phyloP scores from a whole-genome alignment of 306 rosid genomes.

The Lagenaria siceraria region DNA sequence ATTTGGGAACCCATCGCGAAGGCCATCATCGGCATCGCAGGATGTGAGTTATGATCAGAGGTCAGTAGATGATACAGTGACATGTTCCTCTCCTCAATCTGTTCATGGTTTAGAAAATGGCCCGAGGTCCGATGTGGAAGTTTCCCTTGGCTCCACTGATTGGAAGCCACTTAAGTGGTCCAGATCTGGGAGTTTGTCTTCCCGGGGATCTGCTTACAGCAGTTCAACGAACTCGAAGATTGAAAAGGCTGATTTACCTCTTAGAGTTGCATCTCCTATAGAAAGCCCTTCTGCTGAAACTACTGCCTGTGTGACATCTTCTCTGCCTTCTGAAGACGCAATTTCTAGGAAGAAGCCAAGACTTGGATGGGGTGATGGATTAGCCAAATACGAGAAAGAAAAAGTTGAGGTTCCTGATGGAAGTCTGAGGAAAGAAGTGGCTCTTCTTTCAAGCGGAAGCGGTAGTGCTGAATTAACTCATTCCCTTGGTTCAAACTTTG shows the following conservation, averaged over 20 bases:
- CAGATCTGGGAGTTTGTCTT: constrained; percentile 79
- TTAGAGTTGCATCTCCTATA: constrained; percentile 33
- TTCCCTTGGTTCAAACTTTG: constrained; percentile 33
- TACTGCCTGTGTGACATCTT: constrained; percentile 53
- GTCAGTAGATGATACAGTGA: not conserved
- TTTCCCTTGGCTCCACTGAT: constrained; percentile 40
- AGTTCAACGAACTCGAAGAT: constrained; percentile 65
- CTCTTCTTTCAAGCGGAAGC: constrained; percentile 22
- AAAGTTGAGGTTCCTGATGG: constrained; percentile 74
- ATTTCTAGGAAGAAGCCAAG: constrained; percentile 81
- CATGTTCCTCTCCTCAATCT: constrained; percentile 21
- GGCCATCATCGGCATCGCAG: constrained; percentile 33
- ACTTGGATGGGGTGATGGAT: constrained; percentile 95
- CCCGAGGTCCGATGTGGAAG: constrained; percentile 51
- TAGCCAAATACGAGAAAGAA: constrained; percentile 93
- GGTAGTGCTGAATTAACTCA: constrained; percentile 35
- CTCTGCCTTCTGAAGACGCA: constrained; percentile 59
- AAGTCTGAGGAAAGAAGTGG: constrained; percentile 39
- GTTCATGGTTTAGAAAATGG: constrained; percentile 44
- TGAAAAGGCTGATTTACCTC: constrained; percentile 40
- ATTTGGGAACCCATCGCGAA: constrained; percentile 19
- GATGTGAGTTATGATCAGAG: constrained; percentile 16
- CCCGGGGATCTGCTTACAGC: constrained; percentile 81
- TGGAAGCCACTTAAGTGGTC: constrained; percentile 97
- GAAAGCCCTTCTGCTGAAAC: constrained; percentile 65